Conservation (phyloP, 2,329 filamentous ascomycete species). For the Coniella vitis region DNA sequence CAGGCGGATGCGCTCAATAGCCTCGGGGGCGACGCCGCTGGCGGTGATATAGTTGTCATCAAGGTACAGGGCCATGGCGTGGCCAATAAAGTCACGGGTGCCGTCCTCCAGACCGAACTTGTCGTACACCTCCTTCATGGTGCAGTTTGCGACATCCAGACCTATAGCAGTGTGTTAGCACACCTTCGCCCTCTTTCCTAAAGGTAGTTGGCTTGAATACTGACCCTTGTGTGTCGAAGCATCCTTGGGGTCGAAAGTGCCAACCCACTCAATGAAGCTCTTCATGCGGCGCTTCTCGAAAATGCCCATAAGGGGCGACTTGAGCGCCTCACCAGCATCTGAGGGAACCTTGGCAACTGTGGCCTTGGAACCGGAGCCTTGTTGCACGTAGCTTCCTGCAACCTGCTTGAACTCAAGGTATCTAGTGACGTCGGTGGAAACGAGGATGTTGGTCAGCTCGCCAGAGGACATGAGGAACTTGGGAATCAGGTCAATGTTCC, state of each 20-base stretch:
- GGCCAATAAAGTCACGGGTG: constrained; percentile 93
- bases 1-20: constrained; percentile 84
- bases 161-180: constrained; percentile 41
- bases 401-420: constrained; percentile 94
- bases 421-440: constrained; percentile 85
- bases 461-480: constrained; percentile 99
- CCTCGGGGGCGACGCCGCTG: constrained; percentile 69
- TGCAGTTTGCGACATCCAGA: constrained; percentile 68
- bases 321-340: constrained; percentile 81
- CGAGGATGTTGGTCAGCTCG: constrained; percentile 96
- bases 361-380: constrained; percentile 72
- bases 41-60: constrained; percentile 79
- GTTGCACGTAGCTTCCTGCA: constrained; percentile 92
- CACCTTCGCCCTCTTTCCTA: background rate
- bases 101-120: constrained; percentile 88
- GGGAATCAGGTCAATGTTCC: constrained; percentile 98
- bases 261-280: constrained; percentile 94
- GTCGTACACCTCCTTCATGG: constrained; percentile 98
- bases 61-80: constrained; percentile 94
- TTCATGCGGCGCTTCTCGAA: constrained; percentile 98
- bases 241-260: constrained; percentile 75
- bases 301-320: constrained; percentile 90
- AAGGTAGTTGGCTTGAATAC: constrained; percentile 19
- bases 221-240: constrained; percentile 83
- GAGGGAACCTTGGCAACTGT: constrained; percentile 96